Percentiles rank a stretch among this genome's conserved stretches.
These are phyloP conservation scores for Lasiodiplodia sp. DNA, from an alignment of 2,329 filamentous ascomycete species.

Conservation along the genomic window DNA sequence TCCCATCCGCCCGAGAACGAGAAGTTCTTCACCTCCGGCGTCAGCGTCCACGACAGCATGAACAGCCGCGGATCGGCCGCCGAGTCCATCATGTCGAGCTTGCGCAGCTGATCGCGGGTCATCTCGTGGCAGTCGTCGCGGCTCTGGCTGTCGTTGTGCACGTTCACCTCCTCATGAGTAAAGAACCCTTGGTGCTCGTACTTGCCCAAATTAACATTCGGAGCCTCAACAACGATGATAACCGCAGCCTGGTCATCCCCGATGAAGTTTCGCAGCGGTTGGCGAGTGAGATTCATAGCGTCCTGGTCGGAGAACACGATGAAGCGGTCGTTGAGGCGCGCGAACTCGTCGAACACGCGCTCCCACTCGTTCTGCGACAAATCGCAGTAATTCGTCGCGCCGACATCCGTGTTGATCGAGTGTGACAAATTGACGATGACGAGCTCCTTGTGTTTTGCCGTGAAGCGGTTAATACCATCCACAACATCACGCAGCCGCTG, in stretches of 20 bases:
- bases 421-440: slow-evolving; percentile 58
- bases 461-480: neutral
- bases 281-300: neutral
- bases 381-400: neutral
- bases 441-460: slow-evolving; percentile 39
- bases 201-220: neutral
- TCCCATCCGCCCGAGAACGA: neutral
- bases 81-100: neutral
- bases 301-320: neutral
- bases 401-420: slow-evolving; percentile 49
- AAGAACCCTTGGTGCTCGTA: neutral
- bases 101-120: neutral
- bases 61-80: neutral
- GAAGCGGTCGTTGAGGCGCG: neutral
- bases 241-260: neutral
- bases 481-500: neutral
- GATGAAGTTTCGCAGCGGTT: neutral
- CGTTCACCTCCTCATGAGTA: neutral
- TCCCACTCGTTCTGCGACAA: neutral
- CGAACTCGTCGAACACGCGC: neutral
- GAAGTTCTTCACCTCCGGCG: neutral
- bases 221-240: neutral
- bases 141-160: neutral
- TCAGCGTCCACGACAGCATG: neutral
- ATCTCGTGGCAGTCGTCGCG: neutral